Percentiles rank a stretch among this genome's conserved stretches.
Evolutionary conservation across 2,329 filamentous ascomycete species (phyloP).

Genomic region (Hypoxylon sp.): DNA sequence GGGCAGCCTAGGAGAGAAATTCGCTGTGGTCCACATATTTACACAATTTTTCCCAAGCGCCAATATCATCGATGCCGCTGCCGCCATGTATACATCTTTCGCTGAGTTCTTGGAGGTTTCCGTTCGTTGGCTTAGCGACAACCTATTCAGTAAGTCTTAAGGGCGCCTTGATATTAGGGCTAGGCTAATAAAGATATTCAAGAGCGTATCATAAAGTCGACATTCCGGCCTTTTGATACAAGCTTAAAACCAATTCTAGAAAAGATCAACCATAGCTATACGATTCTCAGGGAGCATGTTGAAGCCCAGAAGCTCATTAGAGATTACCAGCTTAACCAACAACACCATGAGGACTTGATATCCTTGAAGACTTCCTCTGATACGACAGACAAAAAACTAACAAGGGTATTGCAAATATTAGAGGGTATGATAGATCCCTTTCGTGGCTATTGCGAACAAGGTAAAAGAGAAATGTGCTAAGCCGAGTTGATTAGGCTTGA

Average conservation of each 20-base stretch:
- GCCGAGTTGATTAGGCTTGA: neutral
- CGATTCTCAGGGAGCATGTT: neutral
- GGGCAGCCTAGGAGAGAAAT: neutral
- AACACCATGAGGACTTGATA: neutral
- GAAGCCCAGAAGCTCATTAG: conserved; percentile 1
- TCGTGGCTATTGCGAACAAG: neutral
- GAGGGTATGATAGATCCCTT: neutral
- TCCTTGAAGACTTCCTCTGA: neutral
- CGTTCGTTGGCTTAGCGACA: neutral
- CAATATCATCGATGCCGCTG: neutral
- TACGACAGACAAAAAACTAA: neutral
- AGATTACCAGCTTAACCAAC: neutral
- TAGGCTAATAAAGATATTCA: neutral
- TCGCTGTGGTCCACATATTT: conserved; percentile 1
- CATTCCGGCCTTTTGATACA: neutral
- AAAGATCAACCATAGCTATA: neutral
- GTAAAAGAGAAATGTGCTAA: neutral
- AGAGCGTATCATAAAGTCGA: conserved; percentile 5
- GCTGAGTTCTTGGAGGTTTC: neutral
- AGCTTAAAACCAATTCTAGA: neutral
- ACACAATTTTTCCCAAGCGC: conserved; percentile 1
- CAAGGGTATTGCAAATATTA: conserved; percentile 5
- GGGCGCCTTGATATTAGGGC: neutral
- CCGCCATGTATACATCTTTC: neutral
- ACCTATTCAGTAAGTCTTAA: neutral